Evolutionary conservation across 495 filamentous ascomycete genomes (phyloP), one percentile per base, ranked within the genome.

Genomic region (Penicillium canescens): DNA sequence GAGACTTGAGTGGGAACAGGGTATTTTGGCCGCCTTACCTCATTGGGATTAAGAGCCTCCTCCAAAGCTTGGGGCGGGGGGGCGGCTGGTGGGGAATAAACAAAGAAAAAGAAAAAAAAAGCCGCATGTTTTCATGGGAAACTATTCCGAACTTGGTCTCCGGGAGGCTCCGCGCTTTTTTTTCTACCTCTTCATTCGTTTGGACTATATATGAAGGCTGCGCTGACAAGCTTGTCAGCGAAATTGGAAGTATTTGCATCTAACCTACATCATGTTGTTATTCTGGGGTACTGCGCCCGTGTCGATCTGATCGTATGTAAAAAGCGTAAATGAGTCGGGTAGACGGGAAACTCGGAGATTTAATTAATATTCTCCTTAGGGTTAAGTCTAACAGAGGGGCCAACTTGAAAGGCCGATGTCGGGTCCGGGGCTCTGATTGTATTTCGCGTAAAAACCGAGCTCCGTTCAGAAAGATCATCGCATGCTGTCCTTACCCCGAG

Each of bases 31-130:
- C 28, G 6, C 2, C 28, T 31, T 10, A 1, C 28, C 33, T 14
- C 13, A 28, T 48, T 48, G 10, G 21, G 26, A 23, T 16, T 23
- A 48, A 48, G 46, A 48, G 46, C 33, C 46, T 48, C 28, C 7
- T 31, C 18, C 6, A 38, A 48, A 48, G 46, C 46, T 48, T 38
- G 28, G 9, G 18, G 18, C 18, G 18, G 18, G 18, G 28, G 24
- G 34, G 46, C 21, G 20, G 11, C 33, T 12, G 21, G 46, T 48
- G 46, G 46, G 12, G 46, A 48, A 7, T 31, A 4, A 31, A 31
- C 28, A 31, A 31, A 31, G 28, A 31, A 47, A 24, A n/a, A 1
- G 11, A 36, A 47, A n/a, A 1, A 16, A 36, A 47, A 37, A 7
- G 1, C n/a, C 34, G 46, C 34, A 38, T 48, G 2, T 18, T 31